Percentiles rank a stretch among this genome's conserved stretches.
These are phyloP conservation scores for Tolypocladium ophioglossoides DNA, from an alignment of 2,329 filamentous ascomycete genomes.

Conservation along the genomic window DNA sequence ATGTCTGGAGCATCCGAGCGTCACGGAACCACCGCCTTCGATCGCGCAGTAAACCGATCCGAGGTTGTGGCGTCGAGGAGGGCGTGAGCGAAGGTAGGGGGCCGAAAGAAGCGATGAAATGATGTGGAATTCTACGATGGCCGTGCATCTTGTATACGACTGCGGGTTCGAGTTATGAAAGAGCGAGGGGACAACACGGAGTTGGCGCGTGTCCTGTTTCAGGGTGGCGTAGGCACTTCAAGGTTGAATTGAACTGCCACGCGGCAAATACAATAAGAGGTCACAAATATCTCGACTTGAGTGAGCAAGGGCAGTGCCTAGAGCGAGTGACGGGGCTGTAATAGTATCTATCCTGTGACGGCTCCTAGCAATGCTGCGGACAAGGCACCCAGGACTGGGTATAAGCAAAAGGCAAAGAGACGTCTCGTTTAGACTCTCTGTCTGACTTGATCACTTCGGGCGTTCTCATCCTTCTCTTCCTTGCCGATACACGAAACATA, in stretches of 20 bases:
- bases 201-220: background rate
- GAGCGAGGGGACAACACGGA: background rate
- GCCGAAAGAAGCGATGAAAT: background rate
- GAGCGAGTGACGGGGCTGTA: background rate
- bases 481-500: too few species aligned
- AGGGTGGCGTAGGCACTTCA: background rate
- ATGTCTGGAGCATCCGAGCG: constrained; percentile 29
- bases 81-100: too few species aligned
- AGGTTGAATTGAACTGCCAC: background rate
- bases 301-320: background rate
- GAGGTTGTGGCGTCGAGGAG: background rate
- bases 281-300: background rate
- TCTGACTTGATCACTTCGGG: too few species aligned
- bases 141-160: constrained; percentile 1
- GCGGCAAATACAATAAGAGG: background rate
- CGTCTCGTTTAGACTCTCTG: too few species aligned
- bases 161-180: background rate
- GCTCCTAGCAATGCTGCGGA: too few species aligned
- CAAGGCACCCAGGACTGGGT: too few species aligned
- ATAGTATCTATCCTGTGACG: too few species aligned
- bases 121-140: background rate
- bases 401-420: too few species aligned
- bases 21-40: constrained; percentile 22
- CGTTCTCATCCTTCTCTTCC: too few species aligned
- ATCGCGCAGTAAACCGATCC: constrained; percentile 19